These are phyloP conservation scores for Nicotiana benthamiana DNA, from an alignment of 257 asterid genomes.

Conservation along the genomic window DNA sequence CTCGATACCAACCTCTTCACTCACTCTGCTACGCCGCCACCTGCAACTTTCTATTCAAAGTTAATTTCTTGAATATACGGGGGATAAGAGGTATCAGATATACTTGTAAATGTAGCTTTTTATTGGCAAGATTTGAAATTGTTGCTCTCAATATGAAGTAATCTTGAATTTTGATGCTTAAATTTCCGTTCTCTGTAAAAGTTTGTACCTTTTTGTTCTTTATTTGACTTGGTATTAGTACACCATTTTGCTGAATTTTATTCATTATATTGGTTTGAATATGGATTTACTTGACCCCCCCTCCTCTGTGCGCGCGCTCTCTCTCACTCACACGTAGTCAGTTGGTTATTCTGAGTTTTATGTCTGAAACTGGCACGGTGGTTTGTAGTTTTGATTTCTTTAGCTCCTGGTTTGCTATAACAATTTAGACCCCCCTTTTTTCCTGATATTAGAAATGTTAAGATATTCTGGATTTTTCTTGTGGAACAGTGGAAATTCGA, in stretches of 20 bases:
- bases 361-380: not conserved
- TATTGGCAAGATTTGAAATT: not conserved
- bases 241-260: not conserved
- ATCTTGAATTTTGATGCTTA: not conserved
- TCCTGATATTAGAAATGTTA: not conserved
- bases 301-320: not conserved
- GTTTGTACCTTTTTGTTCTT: not conserved
- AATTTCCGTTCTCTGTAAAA: not conserved
- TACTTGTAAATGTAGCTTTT: not conserved
- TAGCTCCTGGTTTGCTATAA: not conserved
- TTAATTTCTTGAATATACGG: too few relatives aligned
- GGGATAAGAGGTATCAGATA: too few relatives aligned
- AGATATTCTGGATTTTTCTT: not conserved
- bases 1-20: too few relatives aligned
- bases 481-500: not conserved
- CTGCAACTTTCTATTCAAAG: too few relatives aligned
- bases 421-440: not conserved
- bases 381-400: not conserved
- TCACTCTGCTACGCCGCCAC: too few relatives aligned
- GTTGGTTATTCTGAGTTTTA: not conserved
- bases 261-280: not conserved
- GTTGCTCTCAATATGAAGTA: not conserved
- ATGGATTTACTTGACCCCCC: not conserved
- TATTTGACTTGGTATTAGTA: not conserved
- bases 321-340: too few relatives aligned